phyloP scores from a whole-genome alignment of 306 rosid species.

The Vigna angularis region DNA sequence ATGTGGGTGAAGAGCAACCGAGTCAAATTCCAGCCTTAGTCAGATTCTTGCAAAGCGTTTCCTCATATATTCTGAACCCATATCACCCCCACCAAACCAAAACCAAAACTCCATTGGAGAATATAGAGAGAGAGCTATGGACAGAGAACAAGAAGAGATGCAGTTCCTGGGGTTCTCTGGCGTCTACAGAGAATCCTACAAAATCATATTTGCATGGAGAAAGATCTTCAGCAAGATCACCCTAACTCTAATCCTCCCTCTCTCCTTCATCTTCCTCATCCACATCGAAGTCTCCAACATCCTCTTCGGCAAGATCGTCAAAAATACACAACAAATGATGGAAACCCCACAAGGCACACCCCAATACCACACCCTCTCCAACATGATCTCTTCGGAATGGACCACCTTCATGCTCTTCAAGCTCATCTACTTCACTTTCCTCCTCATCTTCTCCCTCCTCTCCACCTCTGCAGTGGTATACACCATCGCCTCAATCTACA shows the following conservation, averaged over 20 bases:
- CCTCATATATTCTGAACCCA: not conserved
- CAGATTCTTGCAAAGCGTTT: not conserved
- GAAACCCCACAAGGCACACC: conserved; percentile 36
- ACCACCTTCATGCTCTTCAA: conserved; percentile 51
- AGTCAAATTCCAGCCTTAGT: conserved; percentile 5
- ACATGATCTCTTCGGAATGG: conserved; percentile 54
- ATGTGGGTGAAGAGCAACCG: not conserved
- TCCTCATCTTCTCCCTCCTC: conserved; percentile 40
- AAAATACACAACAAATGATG: conserved; percentile 29
- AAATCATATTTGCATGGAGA: conserved; percentile 54
- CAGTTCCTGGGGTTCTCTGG: conserved; percentile 62
- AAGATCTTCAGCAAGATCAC: conserved; percentile 69
- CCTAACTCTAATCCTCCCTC: conserved; percentile 68
- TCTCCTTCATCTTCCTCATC: conserved; percentile 61
- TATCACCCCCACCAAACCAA: not conserved
- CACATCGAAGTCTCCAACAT: conserved; percentile 61
- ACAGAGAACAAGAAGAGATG: conserved; percentile 74
- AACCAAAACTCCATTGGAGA: not conserved
- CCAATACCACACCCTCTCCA: conserved; percentile 43
- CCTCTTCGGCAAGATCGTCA: conserved; percentile 44
- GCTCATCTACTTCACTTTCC: conserved; percentile 42
- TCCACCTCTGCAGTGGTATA: conserved; percentile 77
- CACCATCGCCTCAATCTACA: conserved; percentile 73
- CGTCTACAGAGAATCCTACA: conserved; percentile 64
- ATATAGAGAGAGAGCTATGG: conserved; percentile 51